phyloP scores from a whole-genome alignment of 768 basidiomycete genomes.

The Termitomyces sp. region DNA sequence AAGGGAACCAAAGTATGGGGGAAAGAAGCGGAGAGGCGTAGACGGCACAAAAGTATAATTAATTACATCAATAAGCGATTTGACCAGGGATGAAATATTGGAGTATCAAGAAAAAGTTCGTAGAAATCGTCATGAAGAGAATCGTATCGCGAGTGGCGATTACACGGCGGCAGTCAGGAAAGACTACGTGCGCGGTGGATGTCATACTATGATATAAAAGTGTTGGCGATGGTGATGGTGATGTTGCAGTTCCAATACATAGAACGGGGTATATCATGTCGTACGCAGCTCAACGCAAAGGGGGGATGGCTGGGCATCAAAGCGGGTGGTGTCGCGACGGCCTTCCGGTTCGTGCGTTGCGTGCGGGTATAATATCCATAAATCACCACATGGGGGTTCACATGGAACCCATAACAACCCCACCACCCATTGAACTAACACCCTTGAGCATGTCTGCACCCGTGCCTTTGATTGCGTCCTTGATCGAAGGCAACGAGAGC shows the following conservation, averaged over 20 bases:
- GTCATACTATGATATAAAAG: neutral
- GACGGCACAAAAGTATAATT: neutral
- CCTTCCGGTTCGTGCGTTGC: neutral
- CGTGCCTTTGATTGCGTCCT: constrained; percentile 14
- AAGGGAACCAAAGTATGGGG: neutral
- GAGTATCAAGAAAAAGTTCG: neutral
- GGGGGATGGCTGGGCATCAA: neutral
- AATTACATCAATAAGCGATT: neutral
- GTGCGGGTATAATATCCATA: neutral
- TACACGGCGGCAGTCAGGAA: neutral
- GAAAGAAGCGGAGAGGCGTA: neutral
- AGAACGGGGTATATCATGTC: neutral
- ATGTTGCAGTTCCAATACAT: neutral
- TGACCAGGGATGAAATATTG: neutral
- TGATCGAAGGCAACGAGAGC: constrained; percentile 11
- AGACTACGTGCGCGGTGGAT: neutral
- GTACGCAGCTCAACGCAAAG: neutral
- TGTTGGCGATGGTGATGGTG: neutral
- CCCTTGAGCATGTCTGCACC: constrained; percentile 13
- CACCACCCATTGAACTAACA: constrained; percentile 12
- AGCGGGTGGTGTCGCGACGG: neutral
- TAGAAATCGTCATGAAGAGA: neutral
- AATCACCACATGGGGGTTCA: neutral
- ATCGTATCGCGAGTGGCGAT: neutral
- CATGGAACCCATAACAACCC: constrained; percentile 2